Base-by-base conservation (phyloP, 2,329 filamentous ascomycete species). In the Colletotrichum brevisporum region DNA sequence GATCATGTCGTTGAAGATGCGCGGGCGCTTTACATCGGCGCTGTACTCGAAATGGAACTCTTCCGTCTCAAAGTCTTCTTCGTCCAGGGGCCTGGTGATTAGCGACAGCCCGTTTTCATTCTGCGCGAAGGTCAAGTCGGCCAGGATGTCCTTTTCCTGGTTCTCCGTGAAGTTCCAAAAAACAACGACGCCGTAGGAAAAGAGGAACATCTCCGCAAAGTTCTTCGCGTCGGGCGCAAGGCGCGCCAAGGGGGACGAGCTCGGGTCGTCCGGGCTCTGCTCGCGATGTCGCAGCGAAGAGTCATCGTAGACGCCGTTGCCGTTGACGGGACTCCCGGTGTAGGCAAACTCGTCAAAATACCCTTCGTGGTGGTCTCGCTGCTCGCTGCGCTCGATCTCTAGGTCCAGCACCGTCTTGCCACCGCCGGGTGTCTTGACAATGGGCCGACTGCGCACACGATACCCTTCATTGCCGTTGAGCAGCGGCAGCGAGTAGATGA, bases 1-100 rank as follows among this genome's bases (percentile, higher is more conserved):
- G 75, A 99, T 98, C 96, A 99, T 99, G 80, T 99, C 96, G 81
- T 99, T 98, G 83, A 97, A 99, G 36, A 99, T 93, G 65, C 96
- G 89, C 5, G 96, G 96, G 57, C 95, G 89, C 71, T 94, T 92
- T 41, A 96, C 94, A 67, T 94, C 88, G 1, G 90, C 88, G 75
- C 94, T 97, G 83, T 99, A 99, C 80, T 98, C 95, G 77, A 99
- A 99, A 78, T 99, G 95, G 76, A 99, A 98, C 77, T 98, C 95
- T 78, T 99, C 96, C 0, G 93, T 99, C 83, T 99, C 96, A 74
- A 97, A 97, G 77, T 98, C 95, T 72, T 92, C 91, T 79, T 98
- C 94, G 64, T 93, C 90, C 24, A 97, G 85, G 0, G 95, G 94
- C 41, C 94, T 88, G 1, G 91, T 92, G 39, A 94, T 91, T 6